phyloP scores from a whole-genome alignment of 1,284 basidiomycete species.

The Volvariella volvacea region DNA sequence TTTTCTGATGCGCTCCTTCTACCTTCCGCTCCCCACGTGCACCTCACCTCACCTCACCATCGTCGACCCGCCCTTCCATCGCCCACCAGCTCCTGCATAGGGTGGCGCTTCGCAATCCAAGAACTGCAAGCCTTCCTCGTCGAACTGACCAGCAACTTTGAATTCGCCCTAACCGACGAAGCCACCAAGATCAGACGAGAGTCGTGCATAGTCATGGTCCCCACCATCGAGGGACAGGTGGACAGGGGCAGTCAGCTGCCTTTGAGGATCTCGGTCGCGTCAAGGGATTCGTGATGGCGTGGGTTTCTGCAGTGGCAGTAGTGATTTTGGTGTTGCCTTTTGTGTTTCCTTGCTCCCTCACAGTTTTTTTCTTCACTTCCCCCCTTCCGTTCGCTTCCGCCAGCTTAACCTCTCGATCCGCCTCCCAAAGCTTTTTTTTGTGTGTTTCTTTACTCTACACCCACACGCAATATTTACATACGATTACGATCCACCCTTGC shows the following conservation, averaged over 20 bases:
- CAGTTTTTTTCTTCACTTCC: too few relatives aligned
- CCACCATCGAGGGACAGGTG: conserved; percentile 38
- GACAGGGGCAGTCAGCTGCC: conserved; percentile 43
- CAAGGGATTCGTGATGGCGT: conserved; percentile 21
- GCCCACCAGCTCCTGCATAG: conserved; percentile 28
- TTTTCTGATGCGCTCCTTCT: not conserved
- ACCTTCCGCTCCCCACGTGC: not conserved
- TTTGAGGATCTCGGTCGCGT: conserved; percentile 34
- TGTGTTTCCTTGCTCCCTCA: too few relatives aligned
- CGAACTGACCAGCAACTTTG: conserved; percentile 40
- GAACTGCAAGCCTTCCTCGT: conserved; percentile 46
- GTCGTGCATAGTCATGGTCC: conserved; percentile 35
- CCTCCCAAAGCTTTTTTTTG: too few relatives aligned
- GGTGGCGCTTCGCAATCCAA: conserved; percentile 47
- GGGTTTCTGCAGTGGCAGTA: too few relatives aligned
- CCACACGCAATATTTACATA: too few relatives aligned
- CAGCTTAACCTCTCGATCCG: too few relatives aligned
- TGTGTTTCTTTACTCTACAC: too few relatives aligned
- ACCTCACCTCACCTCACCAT: not conserved
- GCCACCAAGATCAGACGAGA: conserved; percentile 31
- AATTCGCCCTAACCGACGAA: conserved; percentile 34
- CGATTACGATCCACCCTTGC: too few relatives aligned
- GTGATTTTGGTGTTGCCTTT: too few relatives aligned
- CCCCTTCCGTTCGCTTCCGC: too few relatives aligned
- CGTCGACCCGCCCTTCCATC: not conserved